These are phyloP conservation scores for Strobilomyces confusus DNA, from an alignment of 768 basidiomycete genomes.

Conservation along the genomic window DNA sequence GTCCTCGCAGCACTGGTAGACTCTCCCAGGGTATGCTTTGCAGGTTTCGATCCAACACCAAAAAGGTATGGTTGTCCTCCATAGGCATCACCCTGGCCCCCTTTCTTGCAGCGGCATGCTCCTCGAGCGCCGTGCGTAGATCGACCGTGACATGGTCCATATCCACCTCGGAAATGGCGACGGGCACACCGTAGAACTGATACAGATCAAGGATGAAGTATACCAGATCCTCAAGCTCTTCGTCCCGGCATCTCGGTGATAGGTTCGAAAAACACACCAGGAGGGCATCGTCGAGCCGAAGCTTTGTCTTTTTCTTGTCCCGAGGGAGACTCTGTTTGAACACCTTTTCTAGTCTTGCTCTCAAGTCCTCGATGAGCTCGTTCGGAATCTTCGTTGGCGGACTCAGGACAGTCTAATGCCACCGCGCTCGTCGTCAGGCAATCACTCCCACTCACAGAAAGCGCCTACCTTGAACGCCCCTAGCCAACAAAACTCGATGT, in stretches of 20 bases:
- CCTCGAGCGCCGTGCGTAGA: constrained; percentile 71
- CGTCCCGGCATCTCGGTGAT: constrained; percentile 78
- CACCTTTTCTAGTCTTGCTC: constrained; percentile 67
- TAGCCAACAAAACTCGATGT: constrained; percentile 94
- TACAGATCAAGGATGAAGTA: constrained; percentile 94
- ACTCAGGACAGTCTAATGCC: constrained; percentile 54
- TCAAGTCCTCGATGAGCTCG: constrained; percentile 52
- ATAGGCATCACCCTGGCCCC: constrained; percentile 24
- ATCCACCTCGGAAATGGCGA: constrained; percentile 90
- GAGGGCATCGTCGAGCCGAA: constrained; percentile 68
- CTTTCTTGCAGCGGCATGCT: constrained; percentile 47
- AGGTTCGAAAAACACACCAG: constrained; percentile 83
- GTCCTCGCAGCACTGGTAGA: constrained; percentile 76
- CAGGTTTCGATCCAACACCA: constrained; percentile 86
- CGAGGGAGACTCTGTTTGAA: constrained; percentile 64
- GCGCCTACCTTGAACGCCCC: constrained; percentile 88
- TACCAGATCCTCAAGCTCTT: constrained; percentile 92
- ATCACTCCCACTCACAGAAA: neutral
- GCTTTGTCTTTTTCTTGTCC: constrained; percentile 55
- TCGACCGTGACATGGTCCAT: constrained; percentile 88
- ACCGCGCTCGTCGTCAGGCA: neutral
- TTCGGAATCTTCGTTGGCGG: constrained; percentile 40
- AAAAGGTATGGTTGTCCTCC: constrained; percentile 72
- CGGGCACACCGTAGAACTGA: constrained; percentile 85
- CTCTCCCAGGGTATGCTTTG: constrained; percentile 96